These are phyloP conservation scores for Ulota crispa DNA, from an alignment of 225 moss, liverwort and hornwort species.

Conservation along the genomic window DNA sequence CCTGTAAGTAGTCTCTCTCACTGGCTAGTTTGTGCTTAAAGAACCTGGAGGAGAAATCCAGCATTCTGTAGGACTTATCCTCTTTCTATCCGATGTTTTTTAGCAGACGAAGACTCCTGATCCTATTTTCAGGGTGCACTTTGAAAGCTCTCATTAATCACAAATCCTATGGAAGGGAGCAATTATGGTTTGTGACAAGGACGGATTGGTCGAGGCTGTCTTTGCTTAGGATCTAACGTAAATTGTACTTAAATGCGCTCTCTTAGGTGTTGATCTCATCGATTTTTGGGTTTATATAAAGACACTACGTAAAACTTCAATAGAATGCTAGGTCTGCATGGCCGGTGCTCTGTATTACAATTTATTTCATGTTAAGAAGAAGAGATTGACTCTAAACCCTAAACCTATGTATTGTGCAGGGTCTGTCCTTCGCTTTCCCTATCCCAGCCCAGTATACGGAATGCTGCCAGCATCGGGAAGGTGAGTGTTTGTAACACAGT, in stretches of 20 bases:
- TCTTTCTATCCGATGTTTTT: neutral
- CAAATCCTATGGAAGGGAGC: neutral
- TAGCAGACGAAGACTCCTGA: neutral
- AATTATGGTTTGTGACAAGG: neutral
- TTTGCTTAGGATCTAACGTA: neutral
- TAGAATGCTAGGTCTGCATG: neutral
- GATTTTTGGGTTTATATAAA: neutral
- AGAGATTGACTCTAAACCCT: constrained; percentile 6
- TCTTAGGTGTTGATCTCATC: neutral
- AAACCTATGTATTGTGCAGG: constrained; percentile 47
- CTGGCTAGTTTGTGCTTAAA: neutral
- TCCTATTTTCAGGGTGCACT: neutral
- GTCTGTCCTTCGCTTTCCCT: constrained; percentile 93
- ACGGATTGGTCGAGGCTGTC: neutral
- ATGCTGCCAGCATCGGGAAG: constrained; percentile 94
- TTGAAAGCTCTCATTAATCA: neutral
- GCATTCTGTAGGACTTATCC: neutral
- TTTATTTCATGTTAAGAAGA: constrained; percentile 10
- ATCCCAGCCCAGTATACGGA: constrained; percentile 95
- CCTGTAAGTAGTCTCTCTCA: constrained; percentile 57
- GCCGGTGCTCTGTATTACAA: neutral
- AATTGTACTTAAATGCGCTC: neutral
- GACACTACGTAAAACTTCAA: no score
- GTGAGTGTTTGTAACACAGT: constrained; percentile 25
- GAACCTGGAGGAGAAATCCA: neutral